Conservation (phyloP, 1,139 yeast species). For the Taphrina pruni region DNA sequence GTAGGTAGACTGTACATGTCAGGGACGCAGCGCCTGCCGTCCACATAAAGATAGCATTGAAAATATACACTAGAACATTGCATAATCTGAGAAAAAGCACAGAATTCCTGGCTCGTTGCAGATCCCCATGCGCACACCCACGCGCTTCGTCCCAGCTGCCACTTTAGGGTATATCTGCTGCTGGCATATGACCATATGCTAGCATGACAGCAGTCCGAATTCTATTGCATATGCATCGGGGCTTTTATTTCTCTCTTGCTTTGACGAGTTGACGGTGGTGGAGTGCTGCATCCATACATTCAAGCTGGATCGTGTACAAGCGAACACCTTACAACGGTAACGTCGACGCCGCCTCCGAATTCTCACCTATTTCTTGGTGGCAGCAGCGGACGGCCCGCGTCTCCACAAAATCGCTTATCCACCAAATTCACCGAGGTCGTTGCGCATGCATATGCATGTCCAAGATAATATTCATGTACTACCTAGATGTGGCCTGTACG, state of each 20-base stretch:
- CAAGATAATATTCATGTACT: background rate
- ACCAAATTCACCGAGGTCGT: slow-evolving; percentile 5
- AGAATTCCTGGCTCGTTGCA: background rate
- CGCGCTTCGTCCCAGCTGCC: background rate
- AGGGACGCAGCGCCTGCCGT: slow-evolving; percentile 15
- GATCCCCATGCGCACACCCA: background rate
- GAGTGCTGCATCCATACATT: too few species aligned
- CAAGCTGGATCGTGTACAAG: too few species aligned
- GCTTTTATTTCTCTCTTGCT: too few species aligned
- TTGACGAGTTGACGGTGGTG: too few species aligned
- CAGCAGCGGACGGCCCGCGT: background rate
- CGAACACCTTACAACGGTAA: too few species aligned
- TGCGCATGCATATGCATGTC: background rate
- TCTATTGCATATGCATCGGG: too few species aligned
- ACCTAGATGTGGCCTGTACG: too few species aligned
- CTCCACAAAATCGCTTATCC: background rate
- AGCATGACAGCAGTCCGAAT: background rate
- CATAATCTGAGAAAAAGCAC: background rate
- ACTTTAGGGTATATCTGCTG: background rate
- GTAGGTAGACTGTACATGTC: slow-evolving; percentile 13
- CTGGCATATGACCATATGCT: background rate
- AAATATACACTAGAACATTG: slow-evolving; percentile 3
- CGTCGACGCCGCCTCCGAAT: too few species aligned
- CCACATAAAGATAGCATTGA: slow-evolving; percentile 5
- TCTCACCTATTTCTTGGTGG: too few species aligned